phyloP scores from a whole-genome alignment of 768 basidiomycete species.

The Pulveroboletus sp. region DNA sequence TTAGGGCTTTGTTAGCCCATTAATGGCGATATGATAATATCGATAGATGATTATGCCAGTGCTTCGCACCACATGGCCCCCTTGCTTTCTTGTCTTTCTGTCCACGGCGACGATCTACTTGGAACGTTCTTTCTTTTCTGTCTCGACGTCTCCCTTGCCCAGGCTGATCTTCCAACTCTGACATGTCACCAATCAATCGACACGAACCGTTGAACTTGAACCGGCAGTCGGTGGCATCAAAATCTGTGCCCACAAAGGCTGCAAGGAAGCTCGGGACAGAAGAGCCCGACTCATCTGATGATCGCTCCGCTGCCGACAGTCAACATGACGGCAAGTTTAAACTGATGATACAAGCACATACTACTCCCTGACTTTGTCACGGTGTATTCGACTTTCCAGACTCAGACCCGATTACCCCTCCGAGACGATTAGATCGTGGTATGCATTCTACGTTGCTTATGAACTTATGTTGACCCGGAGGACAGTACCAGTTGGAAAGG shows the following conservation, averaged over 20 bases:
- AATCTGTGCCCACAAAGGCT: conserved; percentile 1
- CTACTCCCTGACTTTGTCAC: background rate
- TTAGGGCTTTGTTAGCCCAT: too few relatives aligned
- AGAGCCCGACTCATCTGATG: conserved; percentile 9
- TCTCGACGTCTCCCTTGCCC: background rate
- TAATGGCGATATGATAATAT: background rate
- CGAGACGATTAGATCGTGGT: conserved; percentile 1
- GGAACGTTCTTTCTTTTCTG: background rate
- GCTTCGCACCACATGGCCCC: too few relatives aligned
- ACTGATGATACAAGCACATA: background rate
- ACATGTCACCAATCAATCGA: conserved; percentile 16
- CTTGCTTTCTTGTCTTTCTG: too few relatives aligned
- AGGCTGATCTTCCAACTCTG: background rate
- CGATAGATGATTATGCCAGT: too few relatives aligned
- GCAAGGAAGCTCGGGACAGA: conserved; percentile 12
- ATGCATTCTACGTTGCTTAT: background rate
- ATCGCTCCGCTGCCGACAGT: background rate
- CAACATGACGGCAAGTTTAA: conserved; percentile 12
- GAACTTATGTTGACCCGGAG: background rate
- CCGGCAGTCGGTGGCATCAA: background rate
- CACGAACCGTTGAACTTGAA: background rate
- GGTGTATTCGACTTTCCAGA: conserved; percentile 6
- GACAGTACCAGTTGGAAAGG: conserved; percentile 5
- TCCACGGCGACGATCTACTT: background rate
- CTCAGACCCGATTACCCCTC: conserved; percentile 13